phyloP scores from a whole-genome alignment of 1,284 basidiomycete species.

The Fomitiporia mediterranea region DNA sequence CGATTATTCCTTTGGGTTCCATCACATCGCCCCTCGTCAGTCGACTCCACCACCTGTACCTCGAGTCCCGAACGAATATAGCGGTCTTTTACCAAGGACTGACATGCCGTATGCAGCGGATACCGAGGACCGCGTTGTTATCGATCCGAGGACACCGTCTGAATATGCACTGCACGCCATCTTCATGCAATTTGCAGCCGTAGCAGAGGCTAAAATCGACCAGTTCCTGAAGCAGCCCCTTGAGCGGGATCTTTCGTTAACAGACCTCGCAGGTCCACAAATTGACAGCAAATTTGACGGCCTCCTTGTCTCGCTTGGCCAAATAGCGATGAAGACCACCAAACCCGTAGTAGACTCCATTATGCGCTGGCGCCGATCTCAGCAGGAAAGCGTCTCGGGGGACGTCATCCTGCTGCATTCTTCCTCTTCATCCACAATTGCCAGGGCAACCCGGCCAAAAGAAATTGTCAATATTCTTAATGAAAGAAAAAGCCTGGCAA shows the following conservation, averaged over 20 bases:
- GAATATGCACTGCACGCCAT: conserved; percentile 85
- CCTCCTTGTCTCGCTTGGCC: conserved; percentile 76
- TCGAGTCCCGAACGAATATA: conserved; percentile 59
- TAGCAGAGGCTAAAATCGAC: conserved; percentile 75
- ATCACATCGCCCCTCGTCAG: conserved; percentile 28
- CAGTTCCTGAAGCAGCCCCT: conserved; percentile 62
- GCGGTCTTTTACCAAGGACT: conserved; percentile 36
- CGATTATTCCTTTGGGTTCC: conserved; percentile 50
- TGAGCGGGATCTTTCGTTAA: conserved; percentile 67
- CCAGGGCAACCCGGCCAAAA: conserved; percentile 35
- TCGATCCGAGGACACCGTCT: conserved; percentile 73
- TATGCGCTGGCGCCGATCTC: conserved; percentile 80
- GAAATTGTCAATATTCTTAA: conserved; percentile 60
- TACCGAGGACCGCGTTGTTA: conserved; percentile 56
- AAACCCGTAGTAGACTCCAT: conserved; percentile 85
- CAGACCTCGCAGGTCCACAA: conserved; percentile 62
- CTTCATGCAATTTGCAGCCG: conserved; percentile 77
- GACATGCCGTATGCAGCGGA: conserved; percentile 52
- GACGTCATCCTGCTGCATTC: conserved; percentile 50
- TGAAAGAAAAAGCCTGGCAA: conserved; percentile 77
- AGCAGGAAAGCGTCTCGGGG: conserved; percentile 60
- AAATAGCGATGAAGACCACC: conserved; percentile 80
- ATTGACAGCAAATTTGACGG: conserved; percentile 79
- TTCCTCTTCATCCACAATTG: conserved; percentile 37
- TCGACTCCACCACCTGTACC: conserved; percentile 73